Evolutionary conservation across 306 rosid genomes (phyloP), one percentile per base, ranked within the genome.

Genomic region (Cajanus cajan): DNA sequence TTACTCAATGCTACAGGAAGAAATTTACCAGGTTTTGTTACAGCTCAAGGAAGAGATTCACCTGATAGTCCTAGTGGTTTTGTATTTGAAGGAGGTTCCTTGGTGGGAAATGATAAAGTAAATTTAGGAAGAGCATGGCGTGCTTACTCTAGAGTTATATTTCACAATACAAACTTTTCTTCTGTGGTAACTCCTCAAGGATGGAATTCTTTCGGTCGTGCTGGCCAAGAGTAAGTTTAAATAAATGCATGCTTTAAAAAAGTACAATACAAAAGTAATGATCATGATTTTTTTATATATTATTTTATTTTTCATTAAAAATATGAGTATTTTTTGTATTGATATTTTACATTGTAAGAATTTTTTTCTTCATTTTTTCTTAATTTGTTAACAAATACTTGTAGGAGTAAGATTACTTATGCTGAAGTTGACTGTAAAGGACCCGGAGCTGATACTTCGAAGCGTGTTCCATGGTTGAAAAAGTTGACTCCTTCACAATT

Each of bases 121-220:
- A 9, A 79, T 13, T 18, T 88, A 8, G 91, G n/a, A n/a, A n/a
- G n/a, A n/a, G n/a, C n/a, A n/a, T n/a, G n/a, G n/a, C n/a, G n/a
- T n/a, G n/a, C n/a, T n/a, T n/a, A n/a, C n/a, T n/a, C n/a, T n/a
- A n/a, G n/a, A n/a, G n/a, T n/a, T n/a, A n/a, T n/a, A n/a, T 57
- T 57, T 24, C 16, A 24, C 0, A 0, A 3, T 10, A 21, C 84
- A 16, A 2, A n/a, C 2, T 57, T 88, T 21, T 34, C 36, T 39
- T 3, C 73, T 0, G 12, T 43, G 11, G 48, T 77, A 82, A n/a
- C 78, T 12, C 82, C 88, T 21, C 2, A 62, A 34, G 88, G 85
- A 22, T 85, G 90, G 90, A 0, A 22, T 70, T 80, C 88, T 16
- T 87, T 86, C 86, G 0, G 10, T 7, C 7, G 5, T 47, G 3